Evolutionary conservation across 495 filamentous ascomycete species (phyloP).

Genomic region (Trichoderma orchidacearum): DNA sequence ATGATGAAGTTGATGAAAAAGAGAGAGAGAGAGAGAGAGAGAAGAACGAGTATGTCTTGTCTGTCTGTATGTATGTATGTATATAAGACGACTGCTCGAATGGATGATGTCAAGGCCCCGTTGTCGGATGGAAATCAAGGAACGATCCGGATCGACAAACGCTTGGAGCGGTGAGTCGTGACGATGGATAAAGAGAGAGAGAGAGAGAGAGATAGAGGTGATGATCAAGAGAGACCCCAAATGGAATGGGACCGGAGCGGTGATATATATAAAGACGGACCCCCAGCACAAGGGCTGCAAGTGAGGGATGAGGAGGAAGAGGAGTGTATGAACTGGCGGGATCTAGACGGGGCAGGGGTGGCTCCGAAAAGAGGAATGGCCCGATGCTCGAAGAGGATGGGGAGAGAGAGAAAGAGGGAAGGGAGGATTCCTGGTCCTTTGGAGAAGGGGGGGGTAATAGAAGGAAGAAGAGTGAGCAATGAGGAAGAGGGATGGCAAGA

Average conservation of each 20-base stretch:
- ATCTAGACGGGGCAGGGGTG: too few relatives aligned
- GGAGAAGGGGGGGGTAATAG: too few relatives aligned
- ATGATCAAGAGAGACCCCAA: background rate
- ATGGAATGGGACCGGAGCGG: background rate
- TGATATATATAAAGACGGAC: background rate
- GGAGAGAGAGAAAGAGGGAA: background rate
- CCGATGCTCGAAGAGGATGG: background rate
- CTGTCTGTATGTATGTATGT: background rate
- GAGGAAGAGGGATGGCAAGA: background rate
- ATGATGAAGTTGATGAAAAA: constrained; percentile 5
- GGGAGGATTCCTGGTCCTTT: too few relatives aligned
- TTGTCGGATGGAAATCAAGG: background rate
- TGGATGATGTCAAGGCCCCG: too few relatives aligned
- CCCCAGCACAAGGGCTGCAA: background rate
- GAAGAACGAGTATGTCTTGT: background rate
- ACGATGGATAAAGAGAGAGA: too few relatives aligned
- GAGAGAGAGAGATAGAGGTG: background rate
- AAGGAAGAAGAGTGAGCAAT: background rate
- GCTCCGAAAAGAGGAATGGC: background rate
- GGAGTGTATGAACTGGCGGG: background rate
- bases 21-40: constrained; percentile 5
- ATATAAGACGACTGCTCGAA: background rate
- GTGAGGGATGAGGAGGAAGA: background rate
- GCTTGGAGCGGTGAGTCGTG: too few relatives aligned
- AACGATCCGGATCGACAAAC: background rate